A percentile compares a stretch with the other conserved stretches of the same genome.
Conservation (phyloP, 2,329 filamentous ascomycete species). For the Onygena corvina region DNA sequence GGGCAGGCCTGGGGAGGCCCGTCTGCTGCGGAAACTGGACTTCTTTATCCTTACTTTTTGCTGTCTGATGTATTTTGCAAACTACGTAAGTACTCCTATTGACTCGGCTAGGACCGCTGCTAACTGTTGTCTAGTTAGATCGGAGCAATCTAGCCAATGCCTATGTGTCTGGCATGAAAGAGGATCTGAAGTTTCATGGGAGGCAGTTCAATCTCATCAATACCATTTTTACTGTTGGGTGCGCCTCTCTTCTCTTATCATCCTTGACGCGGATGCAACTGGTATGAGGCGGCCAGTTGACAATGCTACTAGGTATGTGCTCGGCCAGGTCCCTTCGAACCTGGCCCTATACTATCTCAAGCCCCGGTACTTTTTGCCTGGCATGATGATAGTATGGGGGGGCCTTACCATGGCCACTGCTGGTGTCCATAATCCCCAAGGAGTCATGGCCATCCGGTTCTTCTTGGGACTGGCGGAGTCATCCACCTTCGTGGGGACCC, state of each 20-base stretch:
- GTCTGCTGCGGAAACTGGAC: constrained; percentile 39
- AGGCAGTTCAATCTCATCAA: constrained; percentile 30
- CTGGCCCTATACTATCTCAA: constrained; percentile 25
- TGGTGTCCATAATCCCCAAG: constrained; percentile 19
- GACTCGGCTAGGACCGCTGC: not conserved
- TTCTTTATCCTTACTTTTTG: constrained; percentile 36
- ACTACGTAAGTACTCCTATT: constrained; percentile 19
- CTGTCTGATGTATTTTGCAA: constrained; percentile 38
- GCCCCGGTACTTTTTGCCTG: constrained; percentile 21
- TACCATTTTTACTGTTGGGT: constrained; percentile 35
- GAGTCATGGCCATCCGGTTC: constrained; percentile 29
- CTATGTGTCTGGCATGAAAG: constrained; percentile 29
- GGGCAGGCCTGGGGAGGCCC: constrained; percentile 15
- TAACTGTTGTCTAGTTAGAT: constrained; percentile 22
- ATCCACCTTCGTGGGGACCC: constrained; percentile 26
- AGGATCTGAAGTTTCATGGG: constrained; percentile 27
- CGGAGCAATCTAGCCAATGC: constrained; percentile 35
- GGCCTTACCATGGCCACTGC: constrained; percentile 25
- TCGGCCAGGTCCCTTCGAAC: constrained; percentile 36
- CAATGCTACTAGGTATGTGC: constrained; percentile 24
- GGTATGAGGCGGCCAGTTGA: too few species aligned
- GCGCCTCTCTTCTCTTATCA: not conserved
- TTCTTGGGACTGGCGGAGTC: constrained; percentile 26
- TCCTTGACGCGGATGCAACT: not conserved
- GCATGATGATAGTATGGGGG: constrained; percentile 25